Base-by-base conservation (phyloP, 257 asterid genomes). In the Scutellaria baicalensis region DNA sequence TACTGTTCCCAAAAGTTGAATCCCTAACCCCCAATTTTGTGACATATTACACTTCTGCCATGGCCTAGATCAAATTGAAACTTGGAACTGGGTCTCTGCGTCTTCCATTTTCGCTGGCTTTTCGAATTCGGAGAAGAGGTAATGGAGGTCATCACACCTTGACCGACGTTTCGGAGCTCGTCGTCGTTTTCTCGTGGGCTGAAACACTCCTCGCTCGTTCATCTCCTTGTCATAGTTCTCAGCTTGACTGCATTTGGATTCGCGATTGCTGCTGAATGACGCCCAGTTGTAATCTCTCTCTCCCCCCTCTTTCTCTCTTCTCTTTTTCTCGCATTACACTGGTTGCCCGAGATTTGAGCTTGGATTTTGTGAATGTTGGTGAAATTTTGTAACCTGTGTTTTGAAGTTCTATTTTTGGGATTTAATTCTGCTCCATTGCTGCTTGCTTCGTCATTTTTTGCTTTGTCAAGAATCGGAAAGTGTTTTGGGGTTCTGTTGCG, bases 211-310 rank as follows among this genome's bases (percentile, higher is more conserved):
- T 75, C 94, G 6, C 88, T 92, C 18, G 95, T 89, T 76, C 98
- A 92, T 89, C 87, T 92, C 59, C 78, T 92, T 2, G 92, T 88
- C 16, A 86, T 89, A 9, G 76, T 84, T 21, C 75, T 88, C 51
- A 89, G 98, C 85, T 87, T 92, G 78, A 76, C 79, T 21, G 98
- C 98, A 72, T 92, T 92, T 71, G 98, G 95, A 36, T 92, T 92
- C 69, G 54, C 98, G 68, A 89, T 92, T 78, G 98, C 98, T 57
- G 98, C 98, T 13, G 98, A 89, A 68, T 93, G 91, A 23, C 96
- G 98, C 43, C 84, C 94, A n/a, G 78, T 78, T 60, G 98, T 89
- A 86, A 78, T 39, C 10, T 39, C 54, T 45, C 58, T 62, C 58
- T n/a, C n/a, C 35, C 20, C 21, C 57, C 33, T 27, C 33, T 27